Base-by-base conservation (phyloP, 73 alveolate species). In the Paramecium sonneborni region DNA sequence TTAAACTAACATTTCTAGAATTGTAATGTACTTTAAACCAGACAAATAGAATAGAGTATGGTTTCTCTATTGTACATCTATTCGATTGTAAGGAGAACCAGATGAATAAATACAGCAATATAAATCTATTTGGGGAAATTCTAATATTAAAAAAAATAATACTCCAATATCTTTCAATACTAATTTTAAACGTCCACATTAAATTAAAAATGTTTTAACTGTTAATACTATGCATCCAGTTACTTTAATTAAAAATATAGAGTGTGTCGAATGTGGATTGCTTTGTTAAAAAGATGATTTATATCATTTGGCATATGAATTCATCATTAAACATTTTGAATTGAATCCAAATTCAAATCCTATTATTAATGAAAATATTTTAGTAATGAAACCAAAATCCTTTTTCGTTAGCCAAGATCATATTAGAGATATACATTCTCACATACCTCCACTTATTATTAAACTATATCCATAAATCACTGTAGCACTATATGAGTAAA, bases 141-240 rank as follows among this genome's bases (percentile, higher is more conserved):
- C 44, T 12, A 79, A 79, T 44, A 41, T 69, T 34, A 88, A 69
- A 70, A 88, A 69, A 28, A 37, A 88, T 44, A 88, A 88, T 34
- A 88, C 91, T 23, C 94, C 94, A 26, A 39, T 88, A 26, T 21
- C 88, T 15, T 88, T 88, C 21, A 82, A 67, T 70, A 88, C 94
- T 34, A 88, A 88, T 69, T 88, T 56, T 14, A 32, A 24, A 30
- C 34, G 94, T 5, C 94, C 91, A 37, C 85, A 88, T 44, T 76
- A 88, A 48, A 69, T 88, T 11, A 88, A 70, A 41, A 76, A 69
- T 32, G 55, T 70, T 1, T 21, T 69, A 18, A 88, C 91, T 23
- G 87, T 82, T 0, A 88, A 88, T 88, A 88, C 94, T 6, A 88
- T 88, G 94, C 85, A 82, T 48, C 94, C 91, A 7, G 87, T 88